Evolutionary conservation across 73 alveolate genomes (phyloP), one percentile per base, ranked within the genome.

Genomic region (Paramecium bursaria): DNA sequence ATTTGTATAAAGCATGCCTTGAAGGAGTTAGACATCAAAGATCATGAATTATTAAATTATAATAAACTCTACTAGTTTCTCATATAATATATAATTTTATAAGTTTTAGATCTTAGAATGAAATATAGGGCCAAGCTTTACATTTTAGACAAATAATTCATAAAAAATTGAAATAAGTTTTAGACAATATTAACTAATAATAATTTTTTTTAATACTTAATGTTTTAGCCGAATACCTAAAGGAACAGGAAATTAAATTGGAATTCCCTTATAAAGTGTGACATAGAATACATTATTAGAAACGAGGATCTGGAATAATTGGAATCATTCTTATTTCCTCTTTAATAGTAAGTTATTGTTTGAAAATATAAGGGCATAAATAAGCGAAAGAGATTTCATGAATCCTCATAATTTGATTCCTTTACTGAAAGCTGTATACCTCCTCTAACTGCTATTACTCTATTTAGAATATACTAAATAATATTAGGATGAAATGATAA

Each of bases 391-490:
- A 15, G 82, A 67, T 5, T 67, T 39, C 19, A 42, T 39, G 21
- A 22, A 67, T 39, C 50, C 82, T 5, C 42, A 21, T 4, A 35
- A 35, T 31, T 19, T 57, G 6, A 67, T 67, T 46, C 26, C 33
- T n/a, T 67, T 25, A 15, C 33, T 67, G 13, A 67, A 67, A 14
- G 19, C 22, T 13, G 46, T 35, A 3, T 67, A 67, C 44, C 55
- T 67, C 2, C 33, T 67, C 60, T 10, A 67, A 42, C 33, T 67
- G 53, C 33, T 35, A 46, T 67, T 67, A 21, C 53, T 33, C 48
- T 67, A 67, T 67, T 67, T 67, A 17, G 82, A 67, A 67, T 67
- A 67, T 30, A 35, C 82, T 1, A 67, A 67, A 67, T 25, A 67
- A 67, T 67, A 67, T 67, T 19, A 67, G 44, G 82, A 67, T 39